Percentiles rank a stretch among this genome's conserved stretches.
phyloP scores from a whole-genome alignment of 2,329 filamentous ascomycete genomes.

The Xylaria sp. region DNA sequence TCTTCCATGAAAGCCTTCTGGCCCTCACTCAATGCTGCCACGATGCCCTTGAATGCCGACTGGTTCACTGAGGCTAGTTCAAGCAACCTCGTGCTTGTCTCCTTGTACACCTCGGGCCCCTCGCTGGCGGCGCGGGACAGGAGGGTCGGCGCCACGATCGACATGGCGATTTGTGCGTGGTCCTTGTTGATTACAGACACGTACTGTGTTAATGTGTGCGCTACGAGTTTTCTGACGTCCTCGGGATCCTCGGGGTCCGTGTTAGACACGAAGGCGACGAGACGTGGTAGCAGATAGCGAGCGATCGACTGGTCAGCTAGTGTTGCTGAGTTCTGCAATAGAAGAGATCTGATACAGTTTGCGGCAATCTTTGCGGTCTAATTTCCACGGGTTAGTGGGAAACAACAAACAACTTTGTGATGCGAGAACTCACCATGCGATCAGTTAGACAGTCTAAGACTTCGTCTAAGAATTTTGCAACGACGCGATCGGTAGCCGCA shows the following conservation, averaged over 20 bases:
- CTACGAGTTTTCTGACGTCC: conserved; percentile 74
- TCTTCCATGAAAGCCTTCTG: conserved; percentile 83
- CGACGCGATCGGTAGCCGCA: conserved; percentile 76
- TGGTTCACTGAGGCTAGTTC: conserved; percentile 84
- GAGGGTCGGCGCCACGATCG: conserved; percentile 80
- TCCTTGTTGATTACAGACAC: conserved; percentile 58
- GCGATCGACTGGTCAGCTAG: conserved; percentile 77
- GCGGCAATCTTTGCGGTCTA: conserved; percentile 88
- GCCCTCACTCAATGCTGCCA: conserved; percentile 74
- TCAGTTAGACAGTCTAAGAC: conserved; percentile 84
- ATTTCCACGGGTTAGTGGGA: conserved; percentile 37
- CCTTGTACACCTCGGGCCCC: conserved; percentile 68
- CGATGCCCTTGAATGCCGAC: conserved; percentile 75
- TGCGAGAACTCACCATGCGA: conserved; percentile 67
- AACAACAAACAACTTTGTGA: neutral
- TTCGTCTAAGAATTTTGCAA: conserved; percentile 80
- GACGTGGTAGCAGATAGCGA: conserved; percentile 76
- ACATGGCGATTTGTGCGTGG: conserved; percentile 70
- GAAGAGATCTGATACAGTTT: conserved; percentile 86
- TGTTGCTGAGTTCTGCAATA: conserved; percentile 72
- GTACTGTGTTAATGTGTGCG: conserved; percentile 80
- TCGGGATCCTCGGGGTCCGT: conserved; percentile 82
- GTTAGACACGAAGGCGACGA: conserved; percentile 78
- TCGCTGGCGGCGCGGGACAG: conserved; percentile 76
- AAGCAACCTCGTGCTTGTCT: conserved; percentile 80